Evolutionary conservation across 306 rosid genomes (phyloP), one percentile per base, ranked within the genome.

Genomic region (Begonia fuchsioides): DNA sequence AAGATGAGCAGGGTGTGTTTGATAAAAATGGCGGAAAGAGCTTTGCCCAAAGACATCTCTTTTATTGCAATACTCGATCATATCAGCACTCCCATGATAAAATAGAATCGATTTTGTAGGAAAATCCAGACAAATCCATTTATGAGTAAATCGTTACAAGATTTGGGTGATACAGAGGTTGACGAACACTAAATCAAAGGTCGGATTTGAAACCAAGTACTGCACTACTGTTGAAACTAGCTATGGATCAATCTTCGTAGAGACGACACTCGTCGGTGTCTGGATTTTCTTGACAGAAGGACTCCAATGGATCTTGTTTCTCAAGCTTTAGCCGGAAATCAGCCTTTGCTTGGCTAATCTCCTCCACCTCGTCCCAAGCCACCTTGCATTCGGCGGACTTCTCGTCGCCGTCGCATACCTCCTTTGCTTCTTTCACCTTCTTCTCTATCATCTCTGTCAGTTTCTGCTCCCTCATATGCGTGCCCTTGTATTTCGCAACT

Each of bases 311-410:
- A 53, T 71, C 76, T 38, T 71, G 40, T 20, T 57, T 57, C 51
- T 58, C 58, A 52, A 71, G 3, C 54, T 56, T 66, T 1, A 39
- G 72, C 44, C 72, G 44, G 46, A 71, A 63, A 66, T 65, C 68
- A 15, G 76, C 76, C 44, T 71, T 71, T 55, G 72, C 76, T 54
- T 71, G 76, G 59, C 76, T 71, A 6, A 71, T 45, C 68, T 71
- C 76, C 55, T 71, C 76, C 17, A 71, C 76, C 65, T 65, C 68
- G 52, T 71, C 76, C 76, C 76, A 71, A 17, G 76, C 76, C 48
- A 71, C 76, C 49, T 53, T 71, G 41, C 76, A 71, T 68, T 66
- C 76, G 43, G 57, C 72, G 8, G 72, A 44, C 15, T 8, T 61
- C 47, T 49, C 55, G 10, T 65, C 62, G 52, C 61, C 76, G 16